Evolutionary conservation across 805 yeast genomes (phyloP), one percentile per base, ranked within the genome.

Genomic region (Saccharomycopsis sp.): DNA sequence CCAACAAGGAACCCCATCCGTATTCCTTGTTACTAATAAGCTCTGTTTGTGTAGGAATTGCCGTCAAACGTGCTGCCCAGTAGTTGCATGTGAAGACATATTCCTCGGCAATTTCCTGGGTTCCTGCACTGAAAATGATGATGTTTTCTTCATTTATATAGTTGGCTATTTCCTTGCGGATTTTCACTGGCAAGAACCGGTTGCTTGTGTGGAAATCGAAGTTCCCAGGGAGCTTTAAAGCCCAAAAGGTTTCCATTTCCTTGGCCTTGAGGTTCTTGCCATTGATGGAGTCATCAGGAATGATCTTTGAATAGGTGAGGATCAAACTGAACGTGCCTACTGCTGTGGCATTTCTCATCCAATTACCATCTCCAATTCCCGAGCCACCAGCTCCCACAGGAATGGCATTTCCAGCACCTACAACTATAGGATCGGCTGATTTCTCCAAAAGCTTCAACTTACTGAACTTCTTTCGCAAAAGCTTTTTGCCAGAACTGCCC

Each of bases 41-140:
- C 62, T 86, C 83, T 57, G 83, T 86, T 65, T 85, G 87, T 35
- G 75, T 77, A 2, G 96, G 96, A 20, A 89, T 85, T 15, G 91
- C 86, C 3, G 96, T 86, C 42, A 87, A 79, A 63, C 94, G 80
- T 1, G 93, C 88, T 1, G 96, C 89, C 97, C 97, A 91, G 69
- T 88, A 91, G 70, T 90, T 91, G 71, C 94, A 85, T 3, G 93
- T 83, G 64, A 85, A 81, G 17, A 87, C 82, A 70, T 81, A 89
- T 66, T 83, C 87, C 50, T 73, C 72, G 0, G 96, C 94, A 59
- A 81, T 80, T 64, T 84, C 87, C 23, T 74, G 68, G 14, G 89
- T 82, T 9, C 86, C 85, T 0, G 90, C 83, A 70, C 82, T 84
- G 69, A 87, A 86, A 34, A 83, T 73, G 17, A 87, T 72, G 60